These are phyloP conservation scores for Penicillium flavigenum DNA, from an alignment of 495 filamentous ascomycete species.

Conservation along the genomic window DNA sequence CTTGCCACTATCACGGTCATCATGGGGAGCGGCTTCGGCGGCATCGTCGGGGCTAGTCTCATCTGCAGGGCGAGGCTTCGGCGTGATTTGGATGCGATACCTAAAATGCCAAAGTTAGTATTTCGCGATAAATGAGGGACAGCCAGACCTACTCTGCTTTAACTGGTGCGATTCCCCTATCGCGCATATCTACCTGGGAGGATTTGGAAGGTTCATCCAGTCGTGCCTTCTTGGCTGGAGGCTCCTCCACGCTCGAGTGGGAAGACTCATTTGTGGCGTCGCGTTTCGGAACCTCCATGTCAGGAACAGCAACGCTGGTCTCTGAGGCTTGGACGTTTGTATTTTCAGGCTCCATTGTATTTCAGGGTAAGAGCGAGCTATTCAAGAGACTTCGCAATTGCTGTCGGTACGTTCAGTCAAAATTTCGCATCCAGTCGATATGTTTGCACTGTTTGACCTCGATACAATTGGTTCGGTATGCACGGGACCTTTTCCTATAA, in stretches of 20 bases:
- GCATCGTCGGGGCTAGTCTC: slow-evolving; percentile 57
- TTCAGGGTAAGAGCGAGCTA: neutral
- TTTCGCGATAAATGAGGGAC: neutral
- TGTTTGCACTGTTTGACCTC: slow-evolving; percentile 18
- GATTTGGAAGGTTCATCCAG: slow-evolving; percentile 40
- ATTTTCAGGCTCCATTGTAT: slow-evolving; percentile 16
- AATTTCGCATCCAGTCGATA: slow-evolving; percentile 12
- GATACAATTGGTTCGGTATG: neutral
- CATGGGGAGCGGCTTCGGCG: slow-evolving; percentile 60
- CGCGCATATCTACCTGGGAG: slow-evolving; percentile 40
- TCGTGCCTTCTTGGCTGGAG: slow-evolving; percentile 59
- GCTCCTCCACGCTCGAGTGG: slow-evolving; percentile 37
- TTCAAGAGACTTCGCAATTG: neutral
- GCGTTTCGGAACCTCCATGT: slow-evolving; percentile 18
- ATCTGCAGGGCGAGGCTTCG: slow-evolving; percentile 21
- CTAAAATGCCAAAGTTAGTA: slow-evolving; percentile 28
- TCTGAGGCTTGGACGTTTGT: slow-evolving; percentile 14
- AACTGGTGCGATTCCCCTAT: slow-evolving; percentile 74
- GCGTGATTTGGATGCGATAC: slow-evolving; percentile 51
- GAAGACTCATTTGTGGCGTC: slow-evolving; percentile 14
- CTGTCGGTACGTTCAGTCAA: slow-evolving; percentile 6
- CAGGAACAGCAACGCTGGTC: slow-evolving; percentile 7
- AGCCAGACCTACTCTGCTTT: slow-evolving; percentile 69
- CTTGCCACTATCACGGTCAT: slow-evolving; percentile 32
- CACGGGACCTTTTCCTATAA: neutral